phyloP scores from a whole-genome alignment of 2,329 filamentous ascomycete genomes.

The Colletotrichum liriopes region DNA sequence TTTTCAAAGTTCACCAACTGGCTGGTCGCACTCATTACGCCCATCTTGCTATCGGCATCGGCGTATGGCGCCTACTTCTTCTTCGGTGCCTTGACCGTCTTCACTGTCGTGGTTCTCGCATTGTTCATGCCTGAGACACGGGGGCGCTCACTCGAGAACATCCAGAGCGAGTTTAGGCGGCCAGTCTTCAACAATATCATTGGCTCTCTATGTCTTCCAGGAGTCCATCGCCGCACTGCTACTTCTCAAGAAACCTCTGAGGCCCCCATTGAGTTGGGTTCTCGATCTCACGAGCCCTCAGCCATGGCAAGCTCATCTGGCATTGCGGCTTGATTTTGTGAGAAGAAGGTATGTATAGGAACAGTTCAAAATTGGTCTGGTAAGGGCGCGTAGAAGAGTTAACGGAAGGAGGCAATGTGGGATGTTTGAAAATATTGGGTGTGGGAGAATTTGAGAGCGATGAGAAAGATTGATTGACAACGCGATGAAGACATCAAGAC shows the following conservation, averaged over 20 bases:
- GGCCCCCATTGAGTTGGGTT: neutral
- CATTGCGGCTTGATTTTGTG: neutral
- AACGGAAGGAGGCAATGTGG: too few relatives aligned
- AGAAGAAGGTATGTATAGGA: neutral
- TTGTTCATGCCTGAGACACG: slow-evolving; percentile 62
- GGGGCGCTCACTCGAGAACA: slow-evolving; percentile 58
- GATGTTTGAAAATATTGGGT: too few relatives aligned
- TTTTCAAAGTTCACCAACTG: slow-evolving; percentile 57
- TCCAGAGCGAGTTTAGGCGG: slow-evolving; percentile 62
- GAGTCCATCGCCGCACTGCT: neutral
- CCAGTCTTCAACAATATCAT: neutral
- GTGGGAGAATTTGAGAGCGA: too few relatives aligned
- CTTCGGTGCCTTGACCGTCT: slow-evolving; percentile 58
- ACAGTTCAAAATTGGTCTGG: neutral
- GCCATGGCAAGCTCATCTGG: neutral
- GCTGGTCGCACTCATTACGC: slow-evolving; percentile 61
- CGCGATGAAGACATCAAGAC: too few relatives aligned
- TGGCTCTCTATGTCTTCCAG: neutral
- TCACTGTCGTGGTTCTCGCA: slow-evolving; percentile 54
- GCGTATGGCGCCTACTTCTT: slow-evolving; percentile 62
- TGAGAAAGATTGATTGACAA: too few relatives aligned
- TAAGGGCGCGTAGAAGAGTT: too few relatives aligned
- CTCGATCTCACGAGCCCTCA: neutral
- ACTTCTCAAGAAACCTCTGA: neutral
- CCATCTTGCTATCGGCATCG: slow-evolving; percentile 56